These are phyloP conservation scores for Sideroxylon spinosum DNA, from an alignment of 179 eudicot genomes.

Conservation along the genomic window DNA sequence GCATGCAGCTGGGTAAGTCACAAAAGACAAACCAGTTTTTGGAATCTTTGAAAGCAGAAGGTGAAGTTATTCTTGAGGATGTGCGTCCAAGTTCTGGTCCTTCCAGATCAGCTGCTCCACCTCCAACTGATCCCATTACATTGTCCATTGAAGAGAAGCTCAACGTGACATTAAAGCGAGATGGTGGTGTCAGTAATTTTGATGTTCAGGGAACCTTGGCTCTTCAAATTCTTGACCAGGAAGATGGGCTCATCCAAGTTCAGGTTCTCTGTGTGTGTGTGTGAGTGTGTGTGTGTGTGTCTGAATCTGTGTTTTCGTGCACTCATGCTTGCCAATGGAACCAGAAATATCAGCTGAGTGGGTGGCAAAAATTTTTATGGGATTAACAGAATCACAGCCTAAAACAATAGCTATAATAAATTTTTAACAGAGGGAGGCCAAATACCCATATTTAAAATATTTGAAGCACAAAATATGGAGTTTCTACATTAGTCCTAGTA, in stretches of 20 bases:
- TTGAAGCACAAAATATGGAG: too few species aligned
- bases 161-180: constrained; percentile 74
- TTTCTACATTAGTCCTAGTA: too few species aligned
- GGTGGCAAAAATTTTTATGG: background rate
- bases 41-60: constrained; percentile 98
- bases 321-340: background rate
- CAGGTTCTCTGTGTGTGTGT: too few species aligned
- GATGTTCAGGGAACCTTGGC: constrained; percentile 92
- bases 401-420: too few species aligned
- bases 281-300: too few species aligned
- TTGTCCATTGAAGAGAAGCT: constrained; percentile 89
- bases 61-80: constrained; percentile 91
- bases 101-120: constrained; percentile 79
- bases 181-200: constrained; percentile 85
- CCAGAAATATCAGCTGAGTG: background rate
- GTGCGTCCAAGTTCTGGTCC: constrained; percentile 62
- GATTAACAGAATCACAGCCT: too few species aligned
- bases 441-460: too few species aligned
- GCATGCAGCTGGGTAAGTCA: constrained; percentile 92
- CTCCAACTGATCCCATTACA: constrained; percentile 87
- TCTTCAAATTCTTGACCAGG: constrained; percentile 89
- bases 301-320: background rate
- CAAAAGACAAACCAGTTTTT: constrained; percentile 79
- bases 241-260: constrained; percentile 91
- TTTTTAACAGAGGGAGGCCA: too few species aligned